A percentile compares a stretch with the other conserved stretches of the same genome.
phyloP scores from a whole-genome alignment of 345 rosid species.

The Gossypioides kirkii region DNA sequence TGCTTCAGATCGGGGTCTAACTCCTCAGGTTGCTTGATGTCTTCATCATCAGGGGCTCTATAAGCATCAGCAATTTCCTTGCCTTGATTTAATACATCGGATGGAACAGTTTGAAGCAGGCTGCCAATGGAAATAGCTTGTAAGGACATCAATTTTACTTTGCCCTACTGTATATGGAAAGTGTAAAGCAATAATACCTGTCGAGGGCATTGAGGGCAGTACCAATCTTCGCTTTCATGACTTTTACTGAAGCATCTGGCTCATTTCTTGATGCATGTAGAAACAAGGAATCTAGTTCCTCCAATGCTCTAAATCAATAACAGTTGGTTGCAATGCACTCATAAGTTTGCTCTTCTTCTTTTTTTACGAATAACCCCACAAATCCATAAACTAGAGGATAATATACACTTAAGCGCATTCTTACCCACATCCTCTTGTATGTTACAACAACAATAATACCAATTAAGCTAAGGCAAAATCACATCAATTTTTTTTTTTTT shows the following conservation, averaged over 20 bases:
- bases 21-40: conserved; percentile 23
- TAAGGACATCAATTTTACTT: not conserved
- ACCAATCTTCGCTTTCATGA: conserved; percentile 62
- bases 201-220: conserved; percentile 53
- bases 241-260: conserved; percentile 44
- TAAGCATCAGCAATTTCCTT: conserved; percentile 70
- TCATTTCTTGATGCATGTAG: conserved; percentile 75
- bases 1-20: conserved; percentile 48
- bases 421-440: no score
- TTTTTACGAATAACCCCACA: not conserved
- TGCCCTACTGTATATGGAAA: not conserved
- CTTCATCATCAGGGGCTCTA: conserved; percentile 36
- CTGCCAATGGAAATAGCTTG: conserved; percentile 28
- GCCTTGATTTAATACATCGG: conserved; percentile 56
- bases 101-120: conserved; percentile 68
- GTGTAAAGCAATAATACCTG: conserved; percentile 36
- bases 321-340: not conserved
- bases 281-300: conserved; percentile 70
- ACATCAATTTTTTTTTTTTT: no score
- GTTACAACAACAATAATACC: no score
- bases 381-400: no score
- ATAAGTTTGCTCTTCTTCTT: not conserved
- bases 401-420: no score
- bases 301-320: conserved; percentile 44
- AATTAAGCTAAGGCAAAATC: no score